Percentiles rank a stretch among this genome's conserved stretches.
Evolutionary conservation across 2,329 filamentous ascomycete genomes (phyloP).

Genomic region (Alternaria tenuissima): DNA sequence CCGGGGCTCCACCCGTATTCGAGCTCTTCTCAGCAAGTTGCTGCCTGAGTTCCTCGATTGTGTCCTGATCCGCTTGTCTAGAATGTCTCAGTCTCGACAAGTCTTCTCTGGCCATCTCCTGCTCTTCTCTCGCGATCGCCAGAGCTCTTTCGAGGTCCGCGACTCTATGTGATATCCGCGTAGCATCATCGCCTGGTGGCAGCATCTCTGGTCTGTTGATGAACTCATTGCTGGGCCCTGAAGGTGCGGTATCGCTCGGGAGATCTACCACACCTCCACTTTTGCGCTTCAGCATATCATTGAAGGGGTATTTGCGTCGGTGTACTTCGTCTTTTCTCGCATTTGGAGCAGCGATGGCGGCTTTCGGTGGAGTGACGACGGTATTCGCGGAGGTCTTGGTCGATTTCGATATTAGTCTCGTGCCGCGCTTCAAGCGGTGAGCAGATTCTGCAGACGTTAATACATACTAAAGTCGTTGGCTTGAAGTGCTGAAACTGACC

Average conservation of each 20-base stretch:
- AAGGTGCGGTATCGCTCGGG: conserved; percentile 2
- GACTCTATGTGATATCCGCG: conserved; percentile 24
- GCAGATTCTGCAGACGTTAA: conserved; percentile 30
- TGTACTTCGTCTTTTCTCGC: conserved; percentile 43
- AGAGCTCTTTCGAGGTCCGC: conserved; percentile 41
- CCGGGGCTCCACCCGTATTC: not conserved
- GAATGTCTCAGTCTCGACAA: conserved; percentile 34
- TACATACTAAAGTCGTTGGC: not conserved
- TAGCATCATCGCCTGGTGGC: conserved; percentile 6
- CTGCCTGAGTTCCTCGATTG: conserved; percentile 29
- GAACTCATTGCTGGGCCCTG: conserved; percentile 1
- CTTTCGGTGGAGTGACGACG: conserved; percentile 43
- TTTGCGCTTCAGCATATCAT: conserved; percentile 39
- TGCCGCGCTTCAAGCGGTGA: conserved; percentile 36
- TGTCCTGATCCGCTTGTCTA: conserved; percentile 26
- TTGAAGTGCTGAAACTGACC: conserved; percentile 27
- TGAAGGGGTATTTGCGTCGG: conserved; percentile 40
- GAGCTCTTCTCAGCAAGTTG: conserved; percentile 23
- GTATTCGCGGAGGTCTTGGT: conserved; percentile 31
- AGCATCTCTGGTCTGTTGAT: not conserved
- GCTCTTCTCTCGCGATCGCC: conserved; percentile 32
- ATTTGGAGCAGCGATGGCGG: conserved; percentile 36
- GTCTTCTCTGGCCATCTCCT: conserved; percentile 34
- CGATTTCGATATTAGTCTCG: conserved; percentile 33
- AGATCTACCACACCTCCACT: conserved; percentile 9